phyloP scores from a whole-genome alignment of 129 eudicot genomes.

The Gnaphalium uliginosum region DNA sequence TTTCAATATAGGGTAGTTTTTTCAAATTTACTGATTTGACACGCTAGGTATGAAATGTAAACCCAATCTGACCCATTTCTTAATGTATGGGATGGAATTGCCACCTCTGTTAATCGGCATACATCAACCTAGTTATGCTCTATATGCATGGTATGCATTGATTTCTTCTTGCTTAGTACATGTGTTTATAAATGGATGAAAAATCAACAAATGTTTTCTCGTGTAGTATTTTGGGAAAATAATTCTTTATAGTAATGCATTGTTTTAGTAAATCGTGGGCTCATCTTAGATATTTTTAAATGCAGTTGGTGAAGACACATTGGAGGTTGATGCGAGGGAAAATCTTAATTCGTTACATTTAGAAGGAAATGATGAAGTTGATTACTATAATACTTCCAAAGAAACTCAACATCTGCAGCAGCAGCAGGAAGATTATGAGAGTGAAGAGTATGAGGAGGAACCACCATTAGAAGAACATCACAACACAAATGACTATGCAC shows the following conservation, averaged over 20 bases:
- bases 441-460: conserved; percentile 57
- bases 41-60: not conserved
- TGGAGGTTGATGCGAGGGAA: conserved; percentile 42
- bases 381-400: conserved; percentile 53
- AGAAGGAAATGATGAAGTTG: conserved; percentile 55
- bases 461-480: conserved; percentile 54
- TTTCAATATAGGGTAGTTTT: not conserved
- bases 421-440: conserved; percentile 52
- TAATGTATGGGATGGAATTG: not conserved
- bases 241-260: too few relatives aligned
- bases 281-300: conserved; percentile 6
- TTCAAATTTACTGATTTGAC: not conserved
- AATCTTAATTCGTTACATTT: conserved; percentile 44
- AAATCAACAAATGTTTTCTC: not conserved
- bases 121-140: not conserved
- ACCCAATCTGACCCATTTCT: not conserved
- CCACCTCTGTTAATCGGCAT: not conserved
- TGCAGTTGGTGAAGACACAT: conserved; percentile 35
- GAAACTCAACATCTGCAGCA: conserved; percentile 54
- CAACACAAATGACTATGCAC: conserved; percentile 28
- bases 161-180: not conserved
- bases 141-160: not conserved
- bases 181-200: not conserved
- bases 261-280: not conserved
- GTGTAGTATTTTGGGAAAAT: not conserved